Evolutionary conservation across 176 grass and related monocot species (phyloP).

Genomic region (Musa beccarii): DNA sequence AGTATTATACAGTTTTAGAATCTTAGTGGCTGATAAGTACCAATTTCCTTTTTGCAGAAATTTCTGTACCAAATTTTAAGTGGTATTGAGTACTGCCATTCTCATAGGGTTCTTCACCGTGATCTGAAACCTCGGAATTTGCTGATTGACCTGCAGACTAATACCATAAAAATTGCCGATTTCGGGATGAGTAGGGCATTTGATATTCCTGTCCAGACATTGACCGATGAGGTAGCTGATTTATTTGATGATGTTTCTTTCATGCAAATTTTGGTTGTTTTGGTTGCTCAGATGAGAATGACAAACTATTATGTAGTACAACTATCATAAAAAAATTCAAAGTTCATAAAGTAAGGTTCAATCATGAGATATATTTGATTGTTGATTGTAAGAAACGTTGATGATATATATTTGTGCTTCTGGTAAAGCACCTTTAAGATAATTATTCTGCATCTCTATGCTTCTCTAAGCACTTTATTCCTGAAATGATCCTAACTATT

Average conservation of each 20-base stretch:
- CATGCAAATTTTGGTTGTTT: neutral
- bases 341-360: neutral
- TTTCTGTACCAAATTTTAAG: constrained; percentile 83
- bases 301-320: neutral
- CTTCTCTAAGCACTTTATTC: neutral
- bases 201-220: constrained; percentile 1
- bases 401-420: neutral
- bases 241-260: neutral
- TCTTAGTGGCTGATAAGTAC: neutral
- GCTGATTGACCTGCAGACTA: constrained; percentile 2
- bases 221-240: constrained; percentile 1
- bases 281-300: too few relatives aligned
- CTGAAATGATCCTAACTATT: neutral
- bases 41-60: constrained; percentile 19
- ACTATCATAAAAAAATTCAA: neutral
- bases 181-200: constrained; percentile 2
- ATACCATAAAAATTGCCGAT: constrained; percentile 1
- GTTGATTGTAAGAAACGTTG: neutral
- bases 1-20: neutral
- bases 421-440: neutral
- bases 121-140: constrained; percentile 13
- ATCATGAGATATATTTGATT: neutral
- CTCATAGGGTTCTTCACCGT: constrained; percentile 79
- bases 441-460: neutral
- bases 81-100: constrained; percentile 84